Base-by-base conservation (phyloP, 164 flowering plant species). In the Aristolochia californica region DNA sequence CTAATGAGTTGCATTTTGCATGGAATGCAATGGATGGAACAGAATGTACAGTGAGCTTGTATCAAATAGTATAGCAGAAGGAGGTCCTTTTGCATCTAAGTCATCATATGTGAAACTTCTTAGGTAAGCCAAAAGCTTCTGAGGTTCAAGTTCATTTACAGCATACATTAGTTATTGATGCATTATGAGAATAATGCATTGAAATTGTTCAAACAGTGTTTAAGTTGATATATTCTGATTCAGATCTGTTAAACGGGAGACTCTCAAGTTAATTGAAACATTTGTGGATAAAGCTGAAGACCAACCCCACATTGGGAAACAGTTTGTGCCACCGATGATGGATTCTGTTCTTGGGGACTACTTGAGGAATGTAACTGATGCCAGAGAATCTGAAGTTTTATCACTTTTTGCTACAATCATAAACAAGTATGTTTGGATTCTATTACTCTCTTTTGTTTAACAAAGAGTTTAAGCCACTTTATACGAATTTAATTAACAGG, bases 261-360 rank as follows among this genome's bases (percentile, higher is more conserved):
- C 99, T 16, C 88, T 93, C 10, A 93, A 93, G 75, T 89, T 93
- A 55, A 80, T 93, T 58, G 97, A 89, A 73, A 93, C 99, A 57
- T 93, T 93, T 68, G 68, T 93, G 76, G 99, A 89, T 76, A 93
- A 87, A 72, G 97, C 97, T 61, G 99, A 93, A 75, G 95, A 89
- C 66, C 99, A 93, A 68, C 82, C 91, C 13, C 95, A 85, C 60
- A 89, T 89, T 63, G 99, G 99, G 20, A 93, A 84, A 66, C 96
- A 93, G 61, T 93, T 93, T 79, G 96, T 93, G 63, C 97, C 99
- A 20, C 97, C 99, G 45, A 93, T 93, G 99, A 87, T 93, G 99
- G 99, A 93, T 66, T 95, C 91, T 57, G 88, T 93, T 61, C 89
- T 93, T 56, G 89, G 89, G 55, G 99, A 93, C 60, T 93, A 93